Percentiles rank a stretch among this genome's conserved stretches.
Conservation (phyloP, 2,329 filamentous ascomycete species). For the Akanthomyces dipterigenus region DNA sequence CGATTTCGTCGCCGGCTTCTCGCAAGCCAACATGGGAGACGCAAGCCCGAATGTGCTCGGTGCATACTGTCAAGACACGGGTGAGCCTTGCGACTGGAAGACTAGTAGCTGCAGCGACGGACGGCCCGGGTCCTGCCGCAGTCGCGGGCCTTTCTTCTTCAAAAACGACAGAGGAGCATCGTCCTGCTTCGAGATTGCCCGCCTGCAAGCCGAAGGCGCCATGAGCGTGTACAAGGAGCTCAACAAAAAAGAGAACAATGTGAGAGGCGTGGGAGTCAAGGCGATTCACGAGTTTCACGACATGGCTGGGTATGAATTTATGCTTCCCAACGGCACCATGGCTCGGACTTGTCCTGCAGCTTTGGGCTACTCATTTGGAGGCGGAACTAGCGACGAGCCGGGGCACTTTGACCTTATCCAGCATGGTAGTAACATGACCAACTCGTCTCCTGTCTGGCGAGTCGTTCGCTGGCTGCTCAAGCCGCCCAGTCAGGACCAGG, state of each 20-base stretch:
- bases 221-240: conserved; percentile 43
- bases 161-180: conserved; percentile 62
- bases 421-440: conserved; percentile 62
- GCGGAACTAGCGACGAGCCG: conserved; percentile 82
- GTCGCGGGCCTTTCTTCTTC: conserved; percentile 60
- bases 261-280: conserved; percentile 60
- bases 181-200: conserved; percentile 72
- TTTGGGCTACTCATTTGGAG: conserved; percentile 83
- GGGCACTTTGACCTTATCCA: conserved; percentile 88
- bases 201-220: conserved; percentile 58
- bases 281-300: conserved; percentile 78
- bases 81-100: conserved; percentile 59
- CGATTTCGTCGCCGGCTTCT: conserved; percentile 82
- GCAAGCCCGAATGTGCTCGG: conserved; percentile 79
- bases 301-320: conserved; percentile 67
- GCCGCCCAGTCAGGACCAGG: conserved; percentile 61
- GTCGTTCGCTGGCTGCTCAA: conserved; percentile 65
- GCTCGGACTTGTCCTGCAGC: conserved; percentile 77
- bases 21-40: conserved; percentile 84
- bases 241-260: conserved; percentile 36
- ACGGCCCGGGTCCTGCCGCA: conserved; percentile 61
- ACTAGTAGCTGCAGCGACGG: conserved; percentile 73
- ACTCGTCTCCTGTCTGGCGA: conserved; percentile 70
- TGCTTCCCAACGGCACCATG: conserved; percentile 61
- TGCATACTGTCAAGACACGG: conserved; percentile 79